phyloP scores from a whole-genome alignment of 352 stramenopile genomes.

The Thalassiosira hispida region DNA sequence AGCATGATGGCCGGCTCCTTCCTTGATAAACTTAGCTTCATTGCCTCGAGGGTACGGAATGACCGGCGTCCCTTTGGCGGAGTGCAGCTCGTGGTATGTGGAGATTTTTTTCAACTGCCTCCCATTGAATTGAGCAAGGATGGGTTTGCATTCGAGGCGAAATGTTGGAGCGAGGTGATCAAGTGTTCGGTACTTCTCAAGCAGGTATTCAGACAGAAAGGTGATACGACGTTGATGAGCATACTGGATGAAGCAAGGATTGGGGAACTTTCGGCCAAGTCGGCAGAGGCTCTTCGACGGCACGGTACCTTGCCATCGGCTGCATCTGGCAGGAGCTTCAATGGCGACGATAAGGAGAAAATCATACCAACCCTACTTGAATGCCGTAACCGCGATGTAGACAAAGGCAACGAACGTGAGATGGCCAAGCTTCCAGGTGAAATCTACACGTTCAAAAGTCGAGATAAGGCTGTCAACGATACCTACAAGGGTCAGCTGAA shows the following conservation, averaged over 20 bases:
- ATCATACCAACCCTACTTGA: slow-evolving; percentile 83
- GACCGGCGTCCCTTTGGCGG: slow-evolving; percentile 88
- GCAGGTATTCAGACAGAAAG: slow-evolving; percentile 87
- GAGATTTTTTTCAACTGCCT: slow-evolving; percentile 92
- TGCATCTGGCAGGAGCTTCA: slow-evolving; percentile 2
- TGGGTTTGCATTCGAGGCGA: slow-evolving; percentile 76
- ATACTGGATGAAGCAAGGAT: slow-evolving; percentile 85
- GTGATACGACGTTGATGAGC: slow-evolving; percentile 78
- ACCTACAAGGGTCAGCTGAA: slow-evolving; percentile 51
- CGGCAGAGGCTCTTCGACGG: slow-evolving; percentile 51
- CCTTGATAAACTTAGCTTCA: slow-evolving; percentile 89
- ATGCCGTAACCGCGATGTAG: slow-evolving; percentile 84
- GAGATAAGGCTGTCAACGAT: slow-evolving; percentile 48
- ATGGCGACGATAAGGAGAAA: slow-evolving; percentile 31
- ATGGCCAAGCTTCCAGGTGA: slow-evolving; percentile 66
- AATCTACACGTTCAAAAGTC: slow-evolving; percentile 42
- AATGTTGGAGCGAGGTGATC: slow-evolving; percentile 59
- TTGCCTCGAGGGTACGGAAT: slow-evolving; percentile 86
- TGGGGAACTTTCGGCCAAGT: slow-evolving; percentile 66
- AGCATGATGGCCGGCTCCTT: slow-evolving; percentile 89
- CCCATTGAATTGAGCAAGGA: slow-evolving; percentile 58
- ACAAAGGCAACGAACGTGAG: slow-evolving; percentile 80
- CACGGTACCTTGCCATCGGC: slow-evolving; percentile 50
- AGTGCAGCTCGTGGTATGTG: slow-evolving; percentile 94
- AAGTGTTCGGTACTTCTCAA: slow-evolving; percentile 68